Evolutionary conservation across 2,329 filamentous ascomycete genomes (phyloP).

Genomic region (Aciculosporium take): DNA sequence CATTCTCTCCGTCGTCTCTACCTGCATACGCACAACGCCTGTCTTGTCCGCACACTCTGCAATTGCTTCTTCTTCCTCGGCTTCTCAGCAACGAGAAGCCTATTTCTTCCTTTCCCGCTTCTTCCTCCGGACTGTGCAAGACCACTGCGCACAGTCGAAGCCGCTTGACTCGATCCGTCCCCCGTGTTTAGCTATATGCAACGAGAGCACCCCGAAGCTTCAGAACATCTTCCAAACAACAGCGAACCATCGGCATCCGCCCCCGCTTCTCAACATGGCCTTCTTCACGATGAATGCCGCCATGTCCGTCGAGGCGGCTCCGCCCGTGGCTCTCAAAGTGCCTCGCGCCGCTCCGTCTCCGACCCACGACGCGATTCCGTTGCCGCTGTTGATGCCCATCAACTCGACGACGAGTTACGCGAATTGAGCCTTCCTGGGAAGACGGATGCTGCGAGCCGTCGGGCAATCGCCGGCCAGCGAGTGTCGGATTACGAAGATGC

Average conservation of each 20-base stretch:
- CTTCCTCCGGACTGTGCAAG: slow-evolving; percentile 34
- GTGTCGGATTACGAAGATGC: slow-evolving; percentile 50
- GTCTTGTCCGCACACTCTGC: too few species aligned
- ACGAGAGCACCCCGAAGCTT: slow-evolving; percentile 37
- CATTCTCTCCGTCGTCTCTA: neutral
- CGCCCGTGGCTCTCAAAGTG: slow-evolving; percentile 18
- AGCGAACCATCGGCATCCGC: slow-evolving; percentile 20
- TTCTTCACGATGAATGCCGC: slow-evolving; percentile 28
- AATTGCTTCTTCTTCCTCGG: neutral
- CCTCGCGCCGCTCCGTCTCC: slow-evolving; percentile 22
- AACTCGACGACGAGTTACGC: slow-evolving; percentile 35
- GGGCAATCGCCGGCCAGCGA: slow-evolving; percentile 32
- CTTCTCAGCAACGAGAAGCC: neutral
- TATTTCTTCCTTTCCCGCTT: neutral
- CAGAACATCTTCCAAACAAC: slow-evolving; percentile 26
- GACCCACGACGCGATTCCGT: slow-evolving; percentile 14
- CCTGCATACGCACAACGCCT: too few species aligned
- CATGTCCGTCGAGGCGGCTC: slow-evolving; percentile 20
- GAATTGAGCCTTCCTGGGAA: slow-evolving; percentile 32
- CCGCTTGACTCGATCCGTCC: slow-evolving; percentile 15
- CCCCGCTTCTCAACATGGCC: slow-evolving; percentile 42
- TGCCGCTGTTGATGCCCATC: slow-evolving; percentile 24
- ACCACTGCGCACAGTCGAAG: slow-evolving; percentile 34
- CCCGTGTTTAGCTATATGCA: slow-evolving; percentile 47
- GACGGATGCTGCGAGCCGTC: slow-evolving; percentile 14